Base-by-base conservation (phyloP, 2,329 filamentous ascomycete species). In the Paracorniculantispora psalliotae region DNA sequence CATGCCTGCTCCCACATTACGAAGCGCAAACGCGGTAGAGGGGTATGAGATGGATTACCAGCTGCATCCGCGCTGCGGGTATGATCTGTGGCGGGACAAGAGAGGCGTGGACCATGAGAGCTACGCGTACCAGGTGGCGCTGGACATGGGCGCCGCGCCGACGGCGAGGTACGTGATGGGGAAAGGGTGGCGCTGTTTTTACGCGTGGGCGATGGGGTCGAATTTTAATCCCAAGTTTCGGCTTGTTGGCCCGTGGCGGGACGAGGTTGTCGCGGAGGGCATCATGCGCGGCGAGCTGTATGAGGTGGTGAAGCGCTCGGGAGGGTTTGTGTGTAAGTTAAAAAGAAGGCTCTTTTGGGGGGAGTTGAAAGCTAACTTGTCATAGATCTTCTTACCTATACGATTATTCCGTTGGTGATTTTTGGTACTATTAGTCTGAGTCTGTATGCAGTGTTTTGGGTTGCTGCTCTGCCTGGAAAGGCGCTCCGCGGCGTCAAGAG, bases 151-250 rank as follows among this genome's bases (percentile, higher is more conserved):
- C 2, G 65, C 76, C 3, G 77, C 76, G 0, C 77, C 77, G 0
- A 71, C 66, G 1, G 67, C 75, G 15, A 59, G 61, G 0, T 67
- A 75, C 30, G 66, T 79, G 4, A 54, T 71, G 57, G 64, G 62
- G 12, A 67, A 70, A 3, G 70, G 74, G 4, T 75, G 65, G 66
- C 75, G 73, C 60, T 57, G 77, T 9, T 68, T 73, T 6, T 74
- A 72, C 57, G 73, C 72, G 0, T 81, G 79, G 78, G 77, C 78
- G 1, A 74, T 80, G 67, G 73, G 77, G 0, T 72, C 77, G 30
- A 79, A 80, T 65, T 77, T 81, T 64, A 80, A 79, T 57, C 67
- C 75, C 33, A 81, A 81, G 61, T 81, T 81, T 59, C 71, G 77
- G 5, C 64, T 81, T 2, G 66, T 75, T 0, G 77, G 77, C 0